Conservation (phyloP, 2,329 filamentous ascomycete genomes). For the Endoconidiophora laricicola region DNA sequence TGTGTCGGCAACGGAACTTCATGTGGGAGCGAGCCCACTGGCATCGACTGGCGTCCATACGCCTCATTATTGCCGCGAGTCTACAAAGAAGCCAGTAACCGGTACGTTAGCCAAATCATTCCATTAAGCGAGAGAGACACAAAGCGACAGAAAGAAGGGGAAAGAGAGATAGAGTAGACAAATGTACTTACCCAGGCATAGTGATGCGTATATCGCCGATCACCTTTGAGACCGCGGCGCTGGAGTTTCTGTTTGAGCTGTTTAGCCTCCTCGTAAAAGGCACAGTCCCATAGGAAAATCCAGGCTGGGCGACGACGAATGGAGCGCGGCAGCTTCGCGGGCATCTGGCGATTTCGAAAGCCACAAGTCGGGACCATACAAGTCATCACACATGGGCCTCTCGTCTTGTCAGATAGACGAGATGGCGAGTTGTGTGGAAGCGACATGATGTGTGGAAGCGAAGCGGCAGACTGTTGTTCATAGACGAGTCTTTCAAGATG, state of each 20-base stretch:
- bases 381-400: too few species aligned
- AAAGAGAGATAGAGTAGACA: background rate
- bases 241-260: constrained; percentile 2
- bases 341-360: background rate
- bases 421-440: too few species aligned
- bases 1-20: constrained; percentile 1
- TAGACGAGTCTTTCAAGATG: too few species aligned
- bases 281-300: constrained; percentile 7
- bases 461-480: too few species aligned
- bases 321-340: background rate
- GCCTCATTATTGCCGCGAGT: constrained; percentile 2
- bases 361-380: background rate
- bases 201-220: constrained; percentile 4
- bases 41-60: background rate
- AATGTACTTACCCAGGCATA: constrained; percentile 3
- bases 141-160: background rate
- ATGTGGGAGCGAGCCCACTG: constrained; percentile 1
- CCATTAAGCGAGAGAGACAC: background rate
- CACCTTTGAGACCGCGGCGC: constrained; percentile 3
- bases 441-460: too few species aligned
- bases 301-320: background rate
- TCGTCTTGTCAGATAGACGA: too few species aligned
- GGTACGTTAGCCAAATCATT: background rate
- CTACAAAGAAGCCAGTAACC: background rate
- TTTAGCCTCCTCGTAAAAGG: constrained; percentile 7